Percentiles rank a stretch among this genome's conserved stretches.
Conservation (phyloP, 73 alveolate species). For the Breviolum minutum region DNA sequence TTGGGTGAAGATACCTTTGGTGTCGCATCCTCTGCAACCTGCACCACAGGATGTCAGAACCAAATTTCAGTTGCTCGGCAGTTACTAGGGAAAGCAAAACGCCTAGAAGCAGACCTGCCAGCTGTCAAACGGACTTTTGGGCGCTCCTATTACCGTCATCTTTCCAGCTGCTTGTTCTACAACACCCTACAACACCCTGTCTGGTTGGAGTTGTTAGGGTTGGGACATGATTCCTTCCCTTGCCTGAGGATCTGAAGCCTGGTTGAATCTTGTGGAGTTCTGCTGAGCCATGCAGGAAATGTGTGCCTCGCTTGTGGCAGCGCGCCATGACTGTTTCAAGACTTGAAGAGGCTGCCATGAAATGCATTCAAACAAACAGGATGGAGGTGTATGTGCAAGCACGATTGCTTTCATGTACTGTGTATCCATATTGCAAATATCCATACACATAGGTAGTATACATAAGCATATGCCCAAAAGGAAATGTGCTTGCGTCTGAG, state of each 20-base stretch:
- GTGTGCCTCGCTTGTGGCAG: background rate
- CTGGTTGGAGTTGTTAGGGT: too few relatives aligned
- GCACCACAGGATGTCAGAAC: slow-evolving; percentile 21
- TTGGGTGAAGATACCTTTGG: too few relatives aligned
- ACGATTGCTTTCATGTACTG: too few relatives aligned
- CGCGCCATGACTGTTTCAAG: background rate
- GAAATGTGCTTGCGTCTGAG: background rate
- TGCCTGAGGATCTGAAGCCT: slow-evolving; percentile 48
- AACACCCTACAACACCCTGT: background rate
- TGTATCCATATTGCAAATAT: too few relatives aligned
- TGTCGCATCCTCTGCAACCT: background rate
- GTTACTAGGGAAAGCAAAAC: background rate
- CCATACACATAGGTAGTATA: background rate
- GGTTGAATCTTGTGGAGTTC: background rate
- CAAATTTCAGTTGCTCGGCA: slow-evolving; percentile 37
- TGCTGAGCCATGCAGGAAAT: background rate
- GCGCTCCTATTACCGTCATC: background rate
- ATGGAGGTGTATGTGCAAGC: too few relatives aligned
- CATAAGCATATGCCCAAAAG: background rate
- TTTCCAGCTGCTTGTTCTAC: background rate
- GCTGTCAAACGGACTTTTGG: background rate
- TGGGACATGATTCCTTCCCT: too few relatives aligned
- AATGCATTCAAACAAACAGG: too few relatives aligned
- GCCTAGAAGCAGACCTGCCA: background rate
- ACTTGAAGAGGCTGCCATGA: too few relatives aligned